Base-by-base conservation (phyloP, 2,329 filamentous ascomycete genomes). In the Pestalotiopsis sp. region DNA sequence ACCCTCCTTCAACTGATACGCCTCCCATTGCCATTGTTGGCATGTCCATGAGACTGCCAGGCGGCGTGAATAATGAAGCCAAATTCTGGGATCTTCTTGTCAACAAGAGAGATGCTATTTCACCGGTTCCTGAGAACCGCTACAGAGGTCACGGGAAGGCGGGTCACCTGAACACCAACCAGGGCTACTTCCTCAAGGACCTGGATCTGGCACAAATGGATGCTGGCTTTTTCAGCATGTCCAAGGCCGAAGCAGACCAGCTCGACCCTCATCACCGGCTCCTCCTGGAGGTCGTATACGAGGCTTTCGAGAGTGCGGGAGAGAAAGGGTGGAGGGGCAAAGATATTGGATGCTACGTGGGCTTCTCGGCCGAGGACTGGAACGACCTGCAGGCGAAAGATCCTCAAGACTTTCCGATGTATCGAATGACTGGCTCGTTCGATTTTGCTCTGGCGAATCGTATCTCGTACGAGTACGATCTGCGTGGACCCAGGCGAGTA, bases 191-290 rank as follows among this genome's bases (percentile, higher is more conserved):
- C 63, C 71, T 80, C 0, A 72, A 38, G 71, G 74, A 78, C 52
- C 73, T 75, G 13, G 74, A 79, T 41, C 62, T 79, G 0, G 70
- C 70, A 1, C 65, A 65, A 7, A 69, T 79, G 9, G 78, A 79
- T 67, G 72, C 73, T 13, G 70, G 73, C 0, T 72, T 77, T 52
- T 80, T 78, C 70, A 70, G 69, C 14, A 73, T 79, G 64, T 68
- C 70, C 20, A 62, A 69, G 1, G 69, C 68, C 4, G 79, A 82
- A 65, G 73, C 77, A 14, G 65, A 59, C 14, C n/a, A 14, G n/a
- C 69, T 78, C 45, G 81, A 83, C 63, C 80, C 81, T 1, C 80
- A 81, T 38, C 80, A 82, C 67, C 71, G 80, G 2, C 73, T 77
- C 12, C 69, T 79, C 20, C 73, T 82, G 1, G 79, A 83, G 66